These are phyloP conservation scores for Lecanicillium sp. DNA, from an alignment of 2,329 filamentous ascomycete species.

Conservation along the genomic window DNA sequence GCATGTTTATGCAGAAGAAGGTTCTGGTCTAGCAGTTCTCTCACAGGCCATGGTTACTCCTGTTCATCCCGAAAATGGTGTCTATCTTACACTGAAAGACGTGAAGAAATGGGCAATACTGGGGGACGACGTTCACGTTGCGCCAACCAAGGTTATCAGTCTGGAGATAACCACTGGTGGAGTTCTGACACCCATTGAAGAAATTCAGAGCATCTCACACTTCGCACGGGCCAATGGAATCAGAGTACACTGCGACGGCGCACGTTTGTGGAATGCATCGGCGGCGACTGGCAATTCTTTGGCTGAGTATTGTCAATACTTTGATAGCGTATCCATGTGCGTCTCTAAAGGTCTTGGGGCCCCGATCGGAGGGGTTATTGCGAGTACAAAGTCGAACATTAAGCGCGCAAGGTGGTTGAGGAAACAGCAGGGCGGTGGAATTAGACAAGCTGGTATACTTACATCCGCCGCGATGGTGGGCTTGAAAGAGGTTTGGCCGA, in stretches of 20 bases:
- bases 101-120: constrained; percentile 55
- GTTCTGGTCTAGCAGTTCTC: constrained; percentile 56
- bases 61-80: constrained; percentile 59
- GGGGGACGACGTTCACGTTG: constrained; percentile 61
- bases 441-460: constrained; percentile 63
- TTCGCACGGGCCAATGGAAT: constrained; percentile 58
- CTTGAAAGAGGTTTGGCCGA: constrained; percentile 24
- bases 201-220: constrained; percentile 56
- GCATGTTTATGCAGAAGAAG: constrained; percentile 64
- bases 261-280: constrained; percentile 44
- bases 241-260: constrained; percentile 66
- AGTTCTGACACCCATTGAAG: constrained; percentile 63
- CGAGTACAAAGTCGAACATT: constrained; percentile 35
- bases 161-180: constrained; percentile 78
- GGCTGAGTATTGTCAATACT: constrained; percentile 58
- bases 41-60: constrained; percentile 60
- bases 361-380: constrained; percentile 66
- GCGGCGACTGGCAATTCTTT: constrained; percentile 38
- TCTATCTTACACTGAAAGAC: constrained; percentile 67
- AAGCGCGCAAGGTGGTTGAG: constrained; percentile 33
- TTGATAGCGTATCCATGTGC: constrained; percentile 67
- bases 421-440: constrained; percentile 65
- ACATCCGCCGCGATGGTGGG: constrained; percentile 61
- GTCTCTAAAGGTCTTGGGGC: constrained; percentile 74
- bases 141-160: constrained; percentile 68